Percentiles rank a stretch among this genome's conserved stretches.
Evolutionary conservation across 495 filamentous ascomycete species (phyloP).

Genomic region (Xylaria flabelliformis): DNA sequence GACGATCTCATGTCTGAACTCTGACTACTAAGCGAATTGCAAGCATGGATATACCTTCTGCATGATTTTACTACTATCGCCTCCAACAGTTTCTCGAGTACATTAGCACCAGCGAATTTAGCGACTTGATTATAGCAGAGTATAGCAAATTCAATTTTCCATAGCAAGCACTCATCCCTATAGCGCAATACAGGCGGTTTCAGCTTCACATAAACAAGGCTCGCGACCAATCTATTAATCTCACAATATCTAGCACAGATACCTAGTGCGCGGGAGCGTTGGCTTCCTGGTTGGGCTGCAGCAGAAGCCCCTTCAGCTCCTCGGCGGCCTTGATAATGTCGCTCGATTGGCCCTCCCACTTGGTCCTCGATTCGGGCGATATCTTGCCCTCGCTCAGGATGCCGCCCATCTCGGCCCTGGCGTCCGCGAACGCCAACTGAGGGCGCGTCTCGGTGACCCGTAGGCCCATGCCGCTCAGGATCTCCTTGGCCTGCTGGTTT

Average conservation of each 20-base stretch:
- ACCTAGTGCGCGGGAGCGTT: constrained; percentile 21
- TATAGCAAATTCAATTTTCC: neutral
- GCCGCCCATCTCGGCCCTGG: constrained; percentile 33
- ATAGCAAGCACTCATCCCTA: neutral
- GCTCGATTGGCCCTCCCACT: constrained; percentile 39
- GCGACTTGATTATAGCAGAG: neutral
- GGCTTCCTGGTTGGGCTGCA: constrained; percentile 29
- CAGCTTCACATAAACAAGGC: neutral
- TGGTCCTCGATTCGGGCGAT: constrained; percentile 32
- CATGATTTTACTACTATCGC: neutral
- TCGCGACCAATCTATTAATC: neutral
- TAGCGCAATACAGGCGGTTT: neutral
- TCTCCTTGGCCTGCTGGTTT: constrained; percentile 45
- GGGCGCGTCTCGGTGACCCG: constrained; percentile 42
- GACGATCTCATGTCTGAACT: neutral
- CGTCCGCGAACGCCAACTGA: constrained; percentile 40
- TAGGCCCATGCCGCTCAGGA: constrained; percentile 40
- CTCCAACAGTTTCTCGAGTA: neutral
- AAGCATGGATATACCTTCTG: neutral
- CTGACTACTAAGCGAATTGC: neutral
- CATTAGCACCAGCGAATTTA: neutral
- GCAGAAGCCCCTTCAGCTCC: constrained; percentile 42
- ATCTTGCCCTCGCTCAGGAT: constrained; percentile 40
- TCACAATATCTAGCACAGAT: neutral
- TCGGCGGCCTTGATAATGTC: constrained; percentile 39